Conservation (phyloP, 176 grass and related monocot species). For the Olyra latifolia region DNA sequence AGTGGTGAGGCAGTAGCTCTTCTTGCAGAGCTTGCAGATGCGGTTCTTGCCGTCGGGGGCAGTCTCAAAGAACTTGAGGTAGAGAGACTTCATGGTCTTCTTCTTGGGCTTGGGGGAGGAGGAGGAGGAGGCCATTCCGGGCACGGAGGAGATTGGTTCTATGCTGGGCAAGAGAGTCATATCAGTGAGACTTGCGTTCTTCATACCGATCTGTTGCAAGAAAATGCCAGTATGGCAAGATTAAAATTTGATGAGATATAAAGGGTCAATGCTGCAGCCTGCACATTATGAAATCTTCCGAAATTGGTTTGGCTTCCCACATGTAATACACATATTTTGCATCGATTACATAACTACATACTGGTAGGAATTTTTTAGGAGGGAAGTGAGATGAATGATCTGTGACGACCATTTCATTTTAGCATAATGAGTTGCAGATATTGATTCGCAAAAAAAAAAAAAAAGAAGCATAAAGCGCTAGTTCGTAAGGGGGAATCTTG, state of each 20-base stretch:
- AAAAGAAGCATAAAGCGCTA: no score
- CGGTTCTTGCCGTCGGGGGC: conserved; percentile 74
- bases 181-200: conserved; percentile 57
- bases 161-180: conserved; percentile 58
- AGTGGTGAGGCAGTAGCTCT: conserved; percentile 88
- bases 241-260: not conserved
- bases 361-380: no score
- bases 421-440: no score
- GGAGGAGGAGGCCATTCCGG: conserved; percentile 17
- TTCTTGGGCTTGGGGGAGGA: conserved; percentile 60
- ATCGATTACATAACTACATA: no score
- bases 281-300: not conserved
- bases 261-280: not conserved
- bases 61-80: conserved; percentile 86
- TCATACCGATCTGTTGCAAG: conserved; percentile 35
- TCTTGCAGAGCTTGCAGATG: conserved; percentile 82
- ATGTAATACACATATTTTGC: not conserved
- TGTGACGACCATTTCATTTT: no score
- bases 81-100: conserved; percentile 91
- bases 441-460: no score
- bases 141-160: not conserved
- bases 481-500: no score
- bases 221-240: not conserved
- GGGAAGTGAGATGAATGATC: no score
- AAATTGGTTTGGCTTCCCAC: not conserved